Base-by-base conservation (phyloP, 805 yeast genomes). In the Ogataea minuta region DNA sequence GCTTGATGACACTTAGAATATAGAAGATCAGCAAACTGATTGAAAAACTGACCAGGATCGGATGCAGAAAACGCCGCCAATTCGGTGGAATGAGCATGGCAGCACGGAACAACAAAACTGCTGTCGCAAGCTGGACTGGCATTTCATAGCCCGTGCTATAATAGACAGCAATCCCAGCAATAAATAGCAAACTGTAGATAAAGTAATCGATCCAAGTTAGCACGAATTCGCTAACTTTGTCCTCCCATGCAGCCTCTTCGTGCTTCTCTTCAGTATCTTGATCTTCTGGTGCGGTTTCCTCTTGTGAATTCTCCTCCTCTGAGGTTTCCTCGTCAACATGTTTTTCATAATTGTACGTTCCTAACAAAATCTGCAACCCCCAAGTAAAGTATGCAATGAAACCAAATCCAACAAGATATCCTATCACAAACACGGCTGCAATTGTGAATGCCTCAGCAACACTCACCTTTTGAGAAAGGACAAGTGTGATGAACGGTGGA, bases 401-500 rank as follows among this genome's bases (percentile, higher is more conserved):
- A 4, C 70, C 68, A 43, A 73, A 64, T 50, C 80, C 70, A 16
- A 77, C 53, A 2, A 80, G 36, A 48, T 79, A 81, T 0, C 93
- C 91, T 34, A 83, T 46, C 6, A 81, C 68, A 49, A 84, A 85
- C 6, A 84, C 84, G 0, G 80, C 91, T 1, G 84, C 86, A 25
- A 84, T 84, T 36, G 79, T 79, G 49, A 81, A 66, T 9, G 86
- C 85, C 49, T 84, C 91, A 15, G 71, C 73, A 29, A 79, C 80
- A 12, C 80, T 67, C 33, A 85, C 79, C 44, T 74, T 73, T n/a
- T 74, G 72, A 9, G 86, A 74, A 37, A 84, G 67, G 0, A 91
- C 91, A 23, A 84, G 68, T 0, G 81, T 74, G 25, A 84, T 76
- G 54, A 85, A 84, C 0, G 89, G 79, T 1, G 93, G 91, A 1